Evolutionary conservation across 768 basidiomycete species (phyloP).

Genomic region (Collybia mongolica): DNA sequence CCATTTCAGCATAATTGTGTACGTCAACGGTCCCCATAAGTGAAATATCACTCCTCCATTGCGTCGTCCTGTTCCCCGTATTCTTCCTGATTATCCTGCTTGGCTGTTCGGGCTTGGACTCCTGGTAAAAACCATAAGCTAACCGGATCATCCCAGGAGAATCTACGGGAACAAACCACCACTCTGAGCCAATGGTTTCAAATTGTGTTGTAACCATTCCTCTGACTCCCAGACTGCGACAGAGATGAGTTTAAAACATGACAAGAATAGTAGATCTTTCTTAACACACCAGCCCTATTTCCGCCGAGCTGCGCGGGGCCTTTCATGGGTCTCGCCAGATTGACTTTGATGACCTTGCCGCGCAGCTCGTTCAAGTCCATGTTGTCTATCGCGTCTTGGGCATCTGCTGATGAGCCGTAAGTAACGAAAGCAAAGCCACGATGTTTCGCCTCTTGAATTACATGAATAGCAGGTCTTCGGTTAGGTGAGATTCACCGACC

Average conservation of each 20-base stretch:
- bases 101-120: constrained; percentile 51
- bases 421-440: constrained; percentile 95
- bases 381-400: constrained; percentile 97
- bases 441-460: constrained; percentile 69
- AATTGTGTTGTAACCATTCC: constrained; percentile 85
- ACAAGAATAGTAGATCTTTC: neutral
- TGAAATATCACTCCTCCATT: constrained; percentile 63
- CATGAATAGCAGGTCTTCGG: constrained; percentile 7
- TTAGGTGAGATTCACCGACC: constrained; percentile 34
- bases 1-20: constrained; percentile 8
- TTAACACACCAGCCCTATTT: constrained; percentile 71
- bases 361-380: constrained; percentile 93
- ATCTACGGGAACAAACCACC: constrained; percentile 50
- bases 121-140: constrained; percentile 30
- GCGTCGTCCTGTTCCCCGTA: constrained; percentile 40
- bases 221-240: constrained; percentile 93
- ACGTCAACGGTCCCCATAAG: constrained; percentile 4
- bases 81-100: constrained; percentile 24
- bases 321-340: constrained; percentile 83
- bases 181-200: constrained; percentile 73
- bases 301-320: constrained; percentile 61
- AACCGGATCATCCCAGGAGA: constrained; percentile 1
- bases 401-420: constrained; percentile 75
- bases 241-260: neutral
- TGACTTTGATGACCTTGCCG: constrained; percentile 78